Evolutionary conservation across 2,329 filamentous ascomycete genomes (phyloP).

Genomic region (Zelopaecilomyces penicillatus): DNA sequence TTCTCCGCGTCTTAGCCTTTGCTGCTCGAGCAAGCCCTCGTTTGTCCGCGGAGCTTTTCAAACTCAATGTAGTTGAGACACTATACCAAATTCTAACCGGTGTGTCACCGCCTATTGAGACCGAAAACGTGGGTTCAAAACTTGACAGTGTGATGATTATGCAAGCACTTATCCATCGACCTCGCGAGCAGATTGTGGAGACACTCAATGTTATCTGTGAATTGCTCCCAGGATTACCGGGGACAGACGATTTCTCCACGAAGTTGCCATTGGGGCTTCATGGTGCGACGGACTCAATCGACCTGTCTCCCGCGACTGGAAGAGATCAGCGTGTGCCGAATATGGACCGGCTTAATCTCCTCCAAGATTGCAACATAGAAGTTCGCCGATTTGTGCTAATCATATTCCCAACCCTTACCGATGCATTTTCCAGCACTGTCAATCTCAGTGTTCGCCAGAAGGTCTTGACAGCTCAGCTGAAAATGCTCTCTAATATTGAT

Average conservation of each 20-base stretch:
- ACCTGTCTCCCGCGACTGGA: conserved; percentile 25
- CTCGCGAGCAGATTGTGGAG: conserved; percentile 92
- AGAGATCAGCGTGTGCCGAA: conserved; percentile 45
- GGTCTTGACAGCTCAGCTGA: conserved; percentile 88
- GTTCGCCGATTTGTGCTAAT: conserved; percentile 90
- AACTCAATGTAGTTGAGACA: conserved; percentile 95
- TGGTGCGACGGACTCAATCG: conserved; percentile 30
- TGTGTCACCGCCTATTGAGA: conserved; percentile 77
- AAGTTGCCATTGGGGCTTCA: conserved; percentile 38
- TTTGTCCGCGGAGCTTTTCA: conserved; percentile 82
- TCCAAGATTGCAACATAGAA: conserved; percentile 76
- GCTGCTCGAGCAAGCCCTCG: conserved; percentile 81
- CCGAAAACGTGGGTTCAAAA: conserved; percentile 70
- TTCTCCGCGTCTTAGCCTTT: conserved; percentile 83
- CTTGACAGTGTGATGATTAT: conserved; percentile 96
- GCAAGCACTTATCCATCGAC: conserved; percentile 94
- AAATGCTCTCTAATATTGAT: conserved; percentile 96
- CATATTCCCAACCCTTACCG: conserved; percentile 86
- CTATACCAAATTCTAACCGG: conserved; percentile 95
- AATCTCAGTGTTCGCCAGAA: conserved; percentile 92
- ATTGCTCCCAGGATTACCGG: conserved; percentile 68
- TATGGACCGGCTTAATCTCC: conserved; percentile 72
- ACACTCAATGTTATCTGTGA: conserved; percentile 97
- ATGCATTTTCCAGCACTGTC: conserved; percentile 95
- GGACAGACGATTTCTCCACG: conserved; percentile 36